Conservation (phyloP, 73 alveolate genomes). For the Paramecium tetraurelia region DNA sequence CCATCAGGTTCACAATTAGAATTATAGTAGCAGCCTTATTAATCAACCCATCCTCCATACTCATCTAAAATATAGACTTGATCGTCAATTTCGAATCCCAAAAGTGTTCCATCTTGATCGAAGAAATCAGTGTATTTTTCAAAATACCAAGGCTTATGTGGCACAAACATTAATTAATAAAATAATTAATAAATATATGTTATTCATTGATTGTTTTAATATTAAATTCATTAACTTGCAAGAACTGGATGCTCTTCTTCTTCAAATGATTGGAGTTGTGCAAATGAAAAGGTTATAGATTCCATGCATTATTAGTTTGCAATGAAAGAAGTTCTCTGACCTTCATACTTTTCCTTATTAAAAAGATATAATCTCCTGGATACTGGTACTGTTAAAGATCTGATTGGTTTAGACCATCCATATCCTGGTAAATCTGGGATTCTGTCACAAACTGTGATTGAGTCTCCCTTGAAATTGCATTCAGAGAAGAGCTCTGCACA, state of each 20-base stretch:
- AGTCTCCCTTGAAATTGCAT: slow-evolving; percentile 47
- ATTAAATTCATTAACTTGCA: neutral
- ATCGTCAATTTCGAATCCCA: neutral
- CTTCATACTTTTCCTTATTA: neutral
- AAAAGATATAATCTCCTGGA: neutral
- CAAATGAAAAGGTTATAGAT: neutral
- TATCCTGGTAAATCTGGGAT: slow-evolving; percentile 43
- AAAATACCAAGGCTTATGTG: slow-evolving; percentile 1
- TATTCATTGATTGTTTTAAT: neutral
- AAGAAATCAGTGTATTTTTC: neutral
- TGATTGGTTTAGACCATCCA: slow-evolving; percentile 62
- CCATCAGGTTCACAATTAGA: neutral
- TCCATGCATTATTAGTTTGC: neutral
- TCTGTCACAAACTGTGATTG: slow-evolving; percentile 46
- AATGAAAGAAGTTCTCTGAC: neutral
- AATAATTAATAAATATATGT: neutral
- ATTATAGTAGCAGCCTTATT: neutral
- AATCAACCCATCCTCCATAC: neutral
- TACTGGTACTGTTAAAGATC: slow-evolving; percentile 36
- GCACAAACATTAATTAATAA: neutral
- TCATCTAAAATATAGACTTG: neutral
- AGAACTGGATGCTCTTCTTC: neutral
- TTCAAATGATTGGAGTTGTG: neutral
- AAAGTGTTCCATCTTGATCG: neutral
- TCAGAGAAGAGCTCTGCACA: slow-evolving; percentile 33